A percentile compares a stretch with the other conserved stretches of the same genome.
Conservation (phyloP, 306 rosid species). For the Myrica gale region DNA sequence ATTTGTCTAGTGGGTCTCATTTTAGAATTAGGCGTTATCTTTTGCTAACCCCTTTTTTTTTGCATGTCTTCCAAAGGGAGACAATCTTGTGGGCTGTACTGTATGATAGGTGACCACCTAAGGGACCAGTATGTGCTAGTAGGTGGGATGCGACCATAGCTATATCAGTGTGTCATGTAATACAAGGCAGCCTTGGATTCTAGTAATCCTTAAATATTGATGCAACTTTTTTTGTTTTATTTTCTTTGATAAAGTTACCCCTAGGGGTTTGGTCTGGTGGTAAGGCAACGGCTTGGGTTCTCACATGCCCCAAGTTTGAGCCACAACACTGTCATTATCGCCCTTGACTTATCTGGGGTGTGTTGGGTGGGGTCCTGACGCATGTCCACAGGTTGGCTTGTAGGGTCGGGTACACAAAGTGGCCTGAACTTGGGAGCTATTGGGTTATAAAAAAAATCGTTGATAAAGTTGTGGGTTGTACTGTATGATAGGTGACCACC, state of each 20-base stretch:
- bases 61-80: conserved; percentile 10
- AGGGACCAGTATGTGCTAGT: conserved; percentile 3
- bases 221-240: neutral
- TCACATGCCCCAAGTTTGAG: too few species aligned
- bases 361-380: too few species aligned
- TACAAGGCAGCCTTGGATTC: neutral
- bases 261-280: too few species aligned
- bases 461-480: conserved; percentile 21
- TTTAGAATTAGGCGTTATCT: conserved; percentile 17
- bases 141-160: conserved; percentile 15
- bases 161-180: neutral
- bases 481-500: conserved; percentile 24
- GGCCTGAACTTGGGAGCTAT: too few species aligned
- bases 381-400: too few species aligned
- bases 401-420: too few species aligned
- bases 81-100: conserved; percentile 25
- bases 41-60: conserved; percentile 17
- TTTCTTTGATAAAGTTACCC: neutral
- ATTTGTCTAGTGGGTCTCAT: conserved; percentile 9
- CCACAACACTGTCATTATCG: too few species aligned
- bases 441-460: too few species aligned
- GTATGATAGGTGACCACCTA: conserved; percentile 22
- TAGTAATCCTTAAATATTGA: conserved; percentile 4
- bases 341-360: too few species aligned
- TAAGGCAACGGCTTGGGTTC: too few species aligned